These are phyloP conservation scores for Pugionium cornutum DNA, from an alignment of 345 rosid genomes.

Conservation along the genomic window DNA sequence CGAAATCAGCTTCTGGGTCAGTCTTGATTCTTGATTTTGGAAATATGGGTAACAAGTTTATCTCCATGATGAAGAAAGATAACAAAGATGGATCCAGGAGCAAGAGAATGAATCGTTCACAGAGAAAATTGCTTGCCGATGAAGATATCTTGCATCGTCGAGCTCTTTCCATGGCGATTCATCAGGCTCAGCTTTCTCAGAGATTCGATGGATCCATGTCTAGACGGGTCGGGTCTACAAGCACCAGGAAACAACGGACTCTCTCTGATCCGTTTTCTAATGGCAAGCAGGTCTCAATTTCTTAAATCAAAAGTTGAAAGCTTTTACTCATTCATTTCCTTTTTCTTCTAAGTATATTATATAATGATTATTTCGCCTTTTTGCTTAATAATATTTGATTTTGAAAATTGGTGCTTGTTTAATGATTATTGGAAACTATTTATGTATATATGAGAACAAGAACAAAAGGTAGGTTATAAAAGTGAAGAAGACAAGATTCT, in stretches of 20 bases:
- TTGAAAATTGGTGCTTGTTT: slow-evolving; percentile 1
- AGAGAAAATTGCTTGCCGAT: slow-evolving; percentile 76
- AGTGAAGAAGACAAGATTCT: slow-evolving; percentile 24
- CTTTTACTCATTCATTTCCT: slow-evolving; percentile 11
- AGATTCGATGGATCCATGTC: slow-evolving; percentile 99
- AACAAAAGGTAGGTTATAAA: slow-evolving; percentile 27
- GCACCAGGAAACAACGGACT: slow-evolving; percentile 59
- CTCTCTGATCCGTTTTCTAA: slow-evolving; percentile 71
- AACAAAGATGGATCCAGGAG: slow-evolving; percentile 65
- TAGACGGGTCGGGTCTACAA: slow-evolving; percentile 78
- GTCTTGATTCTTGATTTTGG: slow-evolving; percentile 10
- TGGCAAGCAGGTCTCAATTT: slow-evolving; percentile 61
- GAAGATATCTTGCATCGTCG: slow-evolving; percentile 91
- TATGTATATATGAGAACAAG: neutral
- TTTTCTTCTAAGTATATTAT: neutral
- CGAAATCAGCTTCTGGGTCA: slow-evolving; percentile 11
- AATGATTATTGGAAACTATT: slow-evolving; percentile 32
- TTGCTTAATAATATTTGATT: neutral
- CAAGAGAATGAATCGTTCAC: slow-evolving; percentile 77
- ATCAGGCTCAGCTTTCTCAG: slow-evolving; percentile 86
- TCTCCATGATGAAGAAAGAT: slow-evolving; percentile 78
- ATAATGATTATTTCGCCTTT: slow-evolving; percentile 30
- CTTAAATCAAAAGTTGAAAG: slow-evolving; percentile 10
- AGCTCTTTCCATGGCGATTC: slow-evolving; percentile 92
- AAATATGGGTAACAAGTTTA: slow-evolving; percentile 80